Evolutionary conservation across 1,284 basidiomycete species (phyloP).

Genomic region (Malassezia yamatoensis): DNA sequence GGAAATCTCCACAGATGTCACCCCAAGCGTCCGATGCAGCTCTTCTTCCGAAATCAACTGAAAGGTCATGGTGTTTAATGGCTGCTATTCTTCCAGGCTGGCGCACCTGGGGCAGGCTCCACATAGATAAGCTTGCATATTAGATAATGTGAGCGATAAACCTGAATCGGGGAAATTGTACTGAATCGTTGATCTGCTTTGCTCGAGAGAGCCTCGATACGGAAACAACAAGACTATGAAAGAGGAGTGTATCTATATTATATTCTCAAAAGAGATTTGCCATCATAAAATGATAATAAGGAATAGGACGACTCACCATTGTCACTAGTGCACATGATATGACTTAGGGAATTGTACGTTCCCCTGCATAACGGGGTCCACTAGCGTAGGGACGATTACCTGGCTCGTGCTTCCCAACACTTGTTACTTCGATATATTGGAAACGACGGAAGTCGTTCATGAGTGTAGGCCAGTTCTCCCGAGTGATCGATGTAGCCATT

Average conservation of each 20-base stretch:
- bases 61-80: neutral
- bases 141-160: too few species aligned
- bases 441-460: constrained; percentile 10
- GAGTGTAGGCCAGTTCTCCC: constrained; percentile 8
- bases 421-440: constrained; percentile 3
- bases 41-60: neutral
- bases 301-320: too few species aligned
- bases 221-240: too few species aligned
- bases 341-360: neutral
- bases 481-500: constrained; percentile 10
- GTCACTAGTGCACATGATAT: too few species aligned
- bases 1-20: constrained; percentile 61
- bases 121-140: too few species aligned
- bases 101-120: too few species aligned
- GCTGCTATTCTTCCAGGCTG: neutral
- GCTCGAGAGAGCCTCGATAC: too few species aligned
- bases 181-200: too few species aligned
- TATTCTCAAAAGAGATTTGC: too few species aligned
- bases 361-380: neutral
- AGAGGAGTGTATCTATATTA: too few species aligned
- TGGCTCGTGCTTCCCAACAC: neutral
- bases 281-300: too few species aligned
- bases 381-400: constrained; percentile 3
- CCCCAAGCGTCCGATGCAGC: constrained; percentile 16
- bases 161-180: too few species aligned